Evolutionary conservation across 352 stramenopile species (phyloP).

Genomic region (Pythium aquatile): DNA sequence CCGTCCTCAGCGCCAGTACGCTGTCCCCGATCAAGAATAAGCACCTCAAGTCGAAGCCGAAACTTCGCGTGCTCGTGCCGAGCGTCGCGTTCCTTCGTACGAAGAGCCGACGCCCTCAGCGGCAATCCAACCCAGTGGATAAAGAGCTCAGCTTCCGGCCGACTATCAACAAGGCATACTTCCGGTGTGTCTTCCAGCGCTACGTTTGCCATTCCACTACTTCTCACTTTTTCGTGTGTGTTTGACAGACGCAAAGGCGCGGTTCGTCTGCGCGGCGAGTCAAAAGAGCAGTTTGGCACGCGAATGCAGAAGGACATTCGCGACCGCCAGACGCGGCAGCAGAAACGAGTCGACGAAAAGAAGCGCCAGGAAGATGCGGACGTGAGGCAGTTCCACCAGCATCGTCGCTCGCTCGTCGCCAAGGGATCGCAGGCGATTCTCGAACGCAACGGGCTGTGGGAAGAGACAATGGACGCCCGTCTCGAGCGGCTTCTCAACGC

Average conservation of each 20-base stretch:
- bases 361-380: constrained; percentile 22
- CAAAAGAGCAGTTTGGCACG: constrained; percentile 7
- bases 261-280: constrained; percentile 7
- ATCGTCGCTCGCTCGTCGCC: constrained; percentile 32
- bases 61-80: constrained; percentile 15
- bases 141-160: constrained; percentile 52
- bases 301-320: constrained; percentile 53
- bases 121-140: constrained; percentile 13
- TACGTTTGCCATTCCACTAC: no score
- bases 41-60: constrained; percentile 8
- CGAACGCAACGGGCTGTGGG: constrained; percentile 50
- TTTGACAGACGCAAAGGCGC: constrained; percentile 14
- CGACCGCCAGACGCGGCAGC: constrained; percentile 29
- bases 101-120: constrained; percentile 11
- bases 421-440: constrained; percentile 55
- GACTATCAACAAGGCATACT: constrained; percentile 47
- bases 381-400: not conserved
- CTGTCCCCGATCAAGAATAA: not conserved
- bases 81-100: constrained; percentile 19
- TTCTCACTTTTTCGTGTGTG: not conserved
- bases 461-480: constrained; percentile 37
- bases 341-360: constrained; percentile 29
- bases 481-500: constrained; percentile 31
- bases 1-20: not conserved
- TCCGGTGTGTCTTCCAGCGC: constrained; percentile 3